Evolutionary conservation across 2,329 filamentous ascomycete species (phyloP), one percentile per base, ranked within the genome.

Genomic region (Diplodia mutila): DNA sequence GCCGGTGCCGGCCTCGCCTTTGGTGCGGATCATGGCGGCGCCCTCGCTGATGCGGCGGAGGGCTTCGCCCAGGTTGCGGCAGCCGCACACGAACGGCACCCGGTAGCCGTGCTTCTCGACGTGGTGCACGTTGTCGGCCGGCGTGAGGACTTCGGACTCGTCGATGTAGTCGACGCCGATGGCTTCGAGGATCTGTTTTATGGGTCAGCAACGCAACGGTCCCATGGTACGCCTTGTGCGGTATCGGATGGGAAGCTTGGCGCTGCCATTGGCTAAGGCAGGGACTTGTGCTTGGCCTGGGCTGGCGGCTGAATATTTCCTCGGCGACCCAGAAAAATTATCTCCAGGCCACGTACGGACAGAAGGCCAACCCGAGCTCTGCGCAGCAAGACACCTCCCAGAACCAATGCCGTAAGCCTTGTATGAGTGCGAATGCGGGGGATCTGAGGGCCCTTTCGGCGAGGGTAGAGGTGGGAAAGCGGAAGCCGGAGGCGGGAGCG

Each of bases 1-100:
- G 70, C 95, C 95, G 0, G 95, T 98, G 70, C 95, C 95, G 46
- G 95, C 95, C 83, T 99, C 95, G 71, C 95, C 95, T 85, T 98
- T 99, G 71, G 95, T 99, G 75, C 95, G 90, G 82, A 99, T 97
- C 94, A 99, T 98, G 75, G 94, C 94, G 11, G 95, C 95, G 71
- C 95, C 95, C 83, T 98, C 95, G 70, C 89, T 87, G 76, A 99
- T 93, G 70, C 95, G 87, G 70, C 95, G 87, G 67, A 99, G 87
- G 18, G 95, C 95, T 84, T 99, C 95, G 70, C 93, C 93, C 14
- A 98, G 85, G 84, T 97, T 94, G 70, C 94, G 87, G 86, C 95
- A 98, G 66, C 95, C 95, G 81, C 95, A 98, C 68, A 99, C 95
- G 77, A 98, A 99, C 64, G 95, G 95, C 23, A 90, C 89, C 76